Percentiles rank a stretch among this genome's conserved stretches.
Evolutionary conservation across 1,139 yeast genomes (phyloP).

Genomic region (Blastobotrys buckinghamii): DNA sequence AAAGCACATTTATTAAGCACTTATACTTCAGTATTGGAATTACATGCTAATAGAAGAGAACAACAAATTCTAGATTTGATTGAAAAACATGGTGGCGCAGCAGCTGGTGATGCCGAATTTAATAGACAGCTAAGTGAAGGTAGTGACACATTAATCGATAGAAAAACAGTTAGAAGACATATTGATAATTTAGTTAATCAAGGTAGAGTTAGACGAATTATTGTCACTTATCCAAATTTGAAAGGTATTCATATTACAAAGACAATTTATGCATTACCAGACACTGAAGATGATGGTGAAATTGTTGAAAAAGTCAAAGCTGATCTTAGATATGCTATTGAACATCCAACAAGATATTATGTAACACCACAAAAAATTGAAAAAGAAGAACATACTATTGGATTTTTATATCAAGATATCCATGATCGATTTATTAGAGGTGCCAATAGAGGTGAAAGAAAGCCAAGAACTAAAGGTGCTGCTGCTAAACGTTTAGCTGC

Average conservation of each 20-base stretch:
- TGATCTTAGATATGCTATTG: not conserved
- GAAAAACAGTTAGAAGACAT: slow-evolving; percentile 30
- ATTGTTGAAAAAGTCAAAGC: slow-evolving; percentile 22
- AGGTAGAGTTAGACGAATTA: slow-evolving; percentile 22
- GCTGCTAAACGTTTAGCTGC: not conserved
- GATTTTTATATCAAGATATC: slow-evolving; percentile 3
- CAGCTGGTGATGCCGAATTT: slow-evolving; percentile 28
- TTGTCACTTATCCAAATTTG: slow-evolving; percentile 18
- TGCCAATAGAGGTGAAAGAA: not conserved
- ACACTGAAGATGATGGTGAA: slow-evolving; percentile 19
- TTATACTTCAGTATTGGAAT: slow-evolving; percentile 19
- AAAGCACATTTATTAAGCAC: slow-evolving; percentile 3
- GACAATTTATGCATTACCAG: slow-evolving; percentile 19
- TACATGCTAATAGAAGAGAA: slow-evolving; percentile 32
- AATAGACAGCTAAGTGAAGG: slow-evolving; percentile 23
- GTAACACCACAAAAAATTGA: slow-evolving; percentile 2
- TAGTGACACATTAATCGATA: slow-evolving; percentile 29
- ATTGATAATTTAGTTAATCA: slow-evolving; percentile 24
- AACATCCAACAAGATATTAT: not conserved
- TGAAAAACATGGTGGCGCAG: slow-evolving; percentile 31
- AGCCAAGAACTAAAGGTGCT: not conserved
- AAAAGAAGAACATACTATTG: not conserved
- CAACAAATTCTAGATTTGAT: slow-evolving; percentile 29
- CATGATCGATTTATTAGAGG: slow-evolving; percentile 7
- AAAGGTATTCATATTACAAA: slow-evolving; percentile 18